Conservation (phyloP, 2,329 filamentous ascomycete genomes). For the Fusarium luffae region DNA sequence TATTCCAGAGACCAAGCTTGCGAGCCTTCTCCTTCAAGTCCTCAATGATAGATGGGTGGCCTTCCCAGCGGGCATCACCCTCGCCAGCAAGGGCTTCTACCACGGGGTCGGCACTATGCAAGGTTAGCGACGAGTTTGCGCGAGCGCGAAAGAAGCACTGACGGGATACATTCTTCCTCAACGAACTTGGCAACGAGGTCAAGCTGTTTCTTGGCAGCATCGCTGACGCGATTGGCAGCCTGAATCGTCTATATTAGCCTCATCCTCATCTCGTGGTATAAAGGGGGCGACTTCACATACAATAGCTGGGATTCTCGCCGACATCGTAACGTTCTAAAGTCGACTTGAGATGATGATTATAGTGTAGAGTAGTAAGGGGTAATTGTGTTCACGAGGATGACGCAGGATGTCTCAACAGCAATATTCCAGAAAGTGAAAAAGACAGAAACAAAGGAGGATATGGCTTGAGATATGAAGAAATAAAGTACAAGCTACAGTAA, state of each 20-base stretch:
- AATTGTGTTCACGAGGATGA: conserved; percentile 4
- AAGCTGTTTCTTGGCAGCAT: conserved; percentile 83
- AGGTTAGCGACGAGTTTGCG: conserved; percentile 12
- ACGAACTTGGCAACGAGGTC: conserved; percentile 95
- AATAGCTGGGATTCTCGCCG: conserved; percentile 50
- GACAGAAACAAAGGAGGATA: background rate
- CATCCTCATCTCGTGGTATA: background rate
- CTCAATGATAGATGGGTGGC: conserved; percentile 84
- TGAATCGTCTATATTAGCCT: conserved; percentile 40
- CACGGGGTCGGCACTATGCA: conserved; percentile 76
- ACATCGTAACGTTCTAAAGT: conserved; percentile 41
- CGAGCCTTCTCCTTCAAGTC: conserved; percentile 87
- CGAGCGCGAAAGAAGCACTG: conserved; percentile 46
- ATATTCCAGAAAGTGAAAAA: background rate
- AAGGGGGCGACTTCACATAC: conserved; percentile 36
- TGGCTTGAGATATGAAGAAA: conserved; percentile 21
- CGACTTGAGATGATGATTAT: conserved; percentile 12
- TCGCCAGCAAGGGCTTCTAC: conserved; percentile 82
- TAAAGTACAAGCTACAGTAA: conserved; percentile 5
- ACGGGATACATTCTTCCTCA: conserved; percentile 92
- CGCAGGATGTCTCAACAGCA: background rate
- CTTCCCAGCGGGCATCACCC: conserved; percentile 80
- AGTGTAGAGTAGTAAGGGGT: conserved; percentile 3
- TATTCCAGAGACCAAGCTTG: conserved; percentile 92
- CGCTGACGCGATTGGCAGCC: conserved; percentile 75